Evolutionary conservation across 164 flowering plant genomes (phyloP).

Genomic region (Cinnamomum chago): DNA sequence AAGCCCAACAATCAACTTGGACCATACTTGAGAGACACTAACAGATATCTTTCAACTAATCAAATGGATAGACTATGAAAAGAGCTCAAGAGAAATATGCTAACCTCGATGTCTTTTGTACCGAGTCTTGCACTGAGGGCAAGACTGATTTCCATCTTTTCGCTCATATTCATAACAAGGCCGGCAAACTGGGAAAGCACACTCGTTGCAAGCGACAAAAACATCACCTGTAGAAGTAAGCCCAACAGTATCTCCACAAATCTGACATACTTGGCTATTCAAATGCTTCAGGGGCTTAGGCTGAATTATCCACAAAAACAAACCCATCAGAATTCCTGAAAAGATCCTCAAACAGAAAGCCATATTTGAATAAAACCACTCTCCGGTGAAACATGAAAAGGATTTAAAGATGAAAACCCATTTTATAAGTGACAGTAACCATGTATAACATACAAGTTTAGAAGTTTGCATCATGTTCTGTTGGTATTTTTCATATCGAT

Average conservation of each 20-base stretch:
- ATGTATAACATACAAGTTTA: neutral
- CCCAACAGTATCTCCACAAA: conserved; percentile 92
- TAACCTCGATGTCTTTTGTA: conserved; percentile 89
- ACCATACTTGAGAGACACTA: conserved; percentile 27
- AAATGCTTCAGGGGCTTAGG: conserved; percentile 67
- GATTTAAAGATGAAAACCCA: too few relatives aligned
- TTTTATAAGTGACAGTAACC: neutral
- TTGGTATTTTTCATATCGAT: too few relatives aligned
- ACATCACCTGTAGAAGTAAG: conserved; percentile 62
- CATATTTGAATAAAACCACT: neutral
- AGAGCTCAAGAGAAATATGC: conserved; percentile 9
- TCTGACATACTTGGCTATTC: conserved; percentile 88
- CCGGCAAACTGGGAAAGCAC: conserved; percentile 96
- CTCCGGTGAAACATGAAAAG: neutral
- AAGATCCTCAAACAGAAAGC: neutral
- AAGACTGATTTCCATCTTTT: conserved; percentile 86
- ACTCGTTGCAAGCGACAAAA: conserved; percentile 98
- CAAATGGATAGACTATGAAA: neutral
- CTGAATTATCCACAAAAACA: conserved; percentile 42
- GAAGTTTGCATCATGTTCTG: neutral
- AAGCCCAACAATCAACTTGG: neutral
- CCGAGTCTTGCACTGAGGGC: conserved; percentile 98
- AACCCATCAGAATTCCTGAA: neutral
- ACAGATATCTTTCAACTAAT: neutral
- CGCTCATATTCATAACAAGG: conserved; percentile 97